A percentile compares a stretch with the other conserved stretches of the same genome.
These are phyloP conservation scores for Entrophospora sp. DNA, from an alignment of 192 early-diverging fungal genomes.

Conservation along the genomic window DNA sequence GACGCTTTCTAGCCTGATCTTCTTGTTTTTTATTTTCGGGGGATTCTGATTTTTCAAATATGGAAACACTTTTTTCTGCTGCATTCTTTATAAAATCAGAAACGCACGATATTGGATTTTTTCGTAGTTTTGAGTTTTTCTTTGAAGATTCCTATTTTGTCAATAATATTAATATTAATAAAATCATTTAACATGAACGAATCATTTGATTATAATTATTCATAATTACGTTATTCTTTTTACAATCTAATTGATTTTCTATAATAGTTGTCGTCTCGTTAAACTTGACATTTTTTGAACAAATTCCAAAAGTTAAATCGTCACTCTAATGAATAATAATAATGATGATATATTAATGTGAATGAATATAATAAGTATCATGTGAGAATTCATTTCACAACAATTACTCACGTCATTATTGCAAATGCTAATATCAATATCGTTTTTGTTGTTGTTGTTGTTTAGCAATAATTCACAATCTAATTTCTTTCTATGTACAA, in stretches of 20 bases:
- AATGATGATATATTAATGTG: too few relatives aligned
- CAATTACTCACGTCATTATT: neutral
- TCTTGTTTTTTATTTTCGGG: neutral
- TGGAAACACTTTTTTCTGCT: neutral
- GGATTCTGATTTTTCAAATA: too few relatives aligned
- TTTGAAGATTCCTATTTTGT: neutral
- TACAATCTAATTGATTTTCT: too few relatives aligned
- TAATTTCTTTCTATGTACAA: neutral
- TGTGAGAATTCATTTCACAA: neutral
- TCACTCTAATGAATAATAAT: too few relatives aligned
- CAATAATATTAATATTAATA: neutral
- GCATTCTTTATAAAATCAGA: neutral
- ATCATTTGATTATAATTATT: neutral
- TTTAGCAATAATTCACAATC: conserved; percentile 8
- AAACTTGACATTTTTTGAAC: too few relatives aligned
- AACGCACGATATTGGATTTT: neutral
- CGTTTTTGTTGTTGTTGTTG: neutral
- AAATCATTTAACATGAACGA: neutral
- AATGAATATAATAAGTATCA: too few relatives aligned
- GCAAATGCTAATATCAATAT: neutral
- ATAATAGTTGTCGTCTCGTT: too few relatives aligned
- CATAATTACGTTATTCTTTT: neutral
- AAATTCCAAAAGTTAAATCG: too few relatives aligned
- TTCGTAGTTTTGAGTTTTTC: neutral
- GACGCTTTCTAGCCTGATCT: neutral